A percentile compares a stretch with the other conserved stretches of the same genome.
Evolutionary conservation across 345 rosid genomes (phyloP).

Genomic region (Cochlearia excelsa): DNA sequence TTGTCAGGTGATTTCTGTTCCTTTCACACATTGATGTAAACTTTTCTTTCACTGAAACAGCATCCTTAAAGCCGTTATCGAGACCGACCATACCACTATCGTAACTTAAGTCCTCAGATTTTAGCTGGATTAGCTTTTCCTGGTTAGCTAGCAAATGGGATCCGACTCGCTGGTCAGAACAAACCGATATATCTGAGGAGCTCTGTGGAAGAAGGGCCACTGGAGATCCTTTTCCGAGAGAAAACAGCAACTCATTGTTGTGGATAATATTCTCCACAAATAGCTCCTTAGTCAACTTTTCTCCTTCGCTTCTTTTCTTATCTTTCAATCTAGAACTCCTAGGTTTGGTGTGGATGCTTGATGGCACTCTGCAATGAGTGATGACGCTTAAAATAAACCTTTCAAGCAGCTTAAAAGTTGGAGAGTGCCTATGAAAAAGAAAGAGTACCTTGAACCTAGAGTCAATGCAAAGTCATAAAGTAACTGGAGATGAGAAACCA

Average conservation of each 20-base stretch:
- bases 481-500: slow-evolving; percentile 98
- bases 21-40: slow-evolving; percentile 58
- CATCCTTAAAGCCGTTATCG: slow-evolving; percentile 35
- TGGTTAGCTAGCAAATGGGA: slow-evolving; percentile 51
- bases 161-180: slow-evolving; percentile 68
- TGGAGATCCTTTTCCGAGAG: slow-evolving; percentile 77
- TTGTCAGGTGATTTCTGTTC: slow-evolving; percentile 39
- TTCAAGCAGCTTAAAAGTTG: slow-evolving; percentile 9
- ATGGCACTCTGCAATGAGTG: slow-evolving; percentile 56
- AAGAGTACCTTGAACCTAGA: slow-evolving; percentile 68
- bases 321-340: slow-evolving; percentile 92
- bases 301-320: slow-evolving; percentile 86
- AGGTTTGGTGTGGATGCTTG: slow-evolving; percentile 53
- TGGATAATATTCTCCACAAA: slow-evolving; percentile 67
- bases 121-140: slow-evolving; percentile 37
- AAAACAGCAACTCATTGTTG: slow-evolving; percentile 63
- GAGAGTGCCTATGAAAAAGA: background rate
- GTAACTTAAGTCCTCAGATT: slow-evolving; percentile 41
- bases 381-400: slow-evolving; percentile 14
- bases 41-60: slow-evolving; percentile 53
- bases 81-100: slow-evolving; percentile 16
- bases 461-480: slow-evolving; percentile 91
- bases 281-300: slow-evolving; percentile 69
- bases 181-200: slow-evolving; percentile 66
- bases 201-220: slow-evolving; percentile 71